A percentile compares a stretch with the other conserved stretches of the same genome.
These are phyloP conservation scores for Ascobolus immersus DNA, from an alignment of 495 filamentous ascomycete genomes.

Conservation along the genomic window DNA sequence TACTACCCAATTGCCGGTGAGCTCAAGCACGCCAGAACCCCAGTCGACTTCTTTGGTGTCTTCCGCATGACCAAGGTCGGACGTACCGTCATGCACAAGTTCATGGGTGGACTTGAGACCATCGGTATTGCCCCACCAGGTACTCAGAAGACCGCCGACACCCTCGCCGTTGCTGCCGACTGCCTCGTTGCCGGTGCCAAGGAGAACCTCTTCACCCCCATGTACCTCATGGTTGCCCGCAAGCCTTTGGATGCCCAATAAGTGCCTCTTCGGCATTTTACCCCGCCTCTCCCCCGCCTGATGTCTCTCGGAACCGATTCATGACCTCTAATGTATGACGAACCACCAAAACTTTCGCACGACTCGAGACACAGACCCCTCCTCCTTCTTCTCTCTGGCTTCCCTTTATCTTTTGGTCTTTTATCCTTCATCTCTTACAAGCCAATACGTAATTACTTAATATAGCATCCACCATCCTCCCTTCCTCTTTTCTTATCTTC, in stretches of 20 bases:
- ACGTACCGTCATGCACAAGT: slow-evolving; percentile 45
- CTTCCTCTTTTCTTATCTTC: too few relatives aligned
- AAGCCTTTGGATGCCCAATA: slow-evolving; percentile 45
- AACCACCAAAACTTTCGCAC: too few relatives aligned
- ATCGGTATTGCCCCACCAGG: slow-evolving; percentile 52
- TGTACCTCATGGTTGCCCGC: slow-evolving; percentile 94
- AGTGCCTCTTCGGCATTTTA: too few relatives aligned
- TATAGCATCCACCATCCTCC: too few relatives aligned
- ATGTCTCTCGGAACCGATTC: too few relatives aligned
- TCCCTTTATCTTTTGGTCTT: too few relatives aligned
- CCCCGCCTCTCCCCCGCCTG: too few relatives aligned
- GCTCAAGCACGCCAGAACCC: slow-evolving; percentile 52
- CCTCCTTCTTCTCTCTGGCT: too few relatives aligned
- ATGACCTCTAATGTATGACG: too few relatives aligned
- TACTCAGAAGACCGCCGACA: slow-evolving; percentile 88
- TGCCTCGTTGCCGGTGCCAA: slow-evolving; percentile 70
- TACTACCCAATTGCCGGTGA: slow-evolving; percentile 73
- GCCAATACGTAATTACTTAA: too few relatives aligned
- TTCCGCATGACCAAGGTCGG: slow-evolving; percentile 69
- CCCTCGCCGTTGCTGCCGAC: slow-evolving; percentile 58
- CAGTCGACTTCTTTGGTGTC: slow-evolving; percentile 55
- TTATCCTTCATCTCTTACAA: too few relatives aligned
- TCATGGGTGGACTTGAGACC: slow-evolving; percentile 55
- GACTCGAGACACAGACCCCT: too few relatives aligned
- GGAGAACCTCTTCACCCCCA: slow-evolving; percentile 81